Percentiles rank a stretch among this genome's conserved stretches.
Evolutionary conservation across 2,329 filamentous ascomycete genomes (phyloP).

Genomic region (Neonectria coccinea): DNA sequence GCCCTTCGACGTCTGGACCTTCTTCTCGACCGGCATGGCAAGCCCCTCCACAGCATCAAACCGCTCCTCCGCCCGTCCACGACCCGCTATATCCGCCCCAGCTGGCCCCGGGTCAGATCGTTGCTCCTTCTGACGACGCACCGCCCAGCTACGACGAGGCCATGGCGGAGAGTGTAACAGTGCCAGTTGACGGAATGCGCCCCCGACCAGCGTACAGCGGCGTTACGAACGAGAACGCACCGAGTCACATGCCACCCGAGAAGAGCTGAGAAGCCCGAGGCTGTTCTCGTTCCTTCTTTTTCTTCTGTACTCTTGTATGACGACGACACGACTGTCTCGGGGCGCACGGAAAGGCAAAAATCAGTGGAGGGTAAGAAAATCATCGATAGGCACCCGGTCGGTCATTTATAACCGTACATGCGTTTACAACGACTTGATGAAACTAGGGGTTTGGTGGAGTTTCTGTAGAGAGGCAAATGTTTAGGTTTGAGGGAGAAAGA

Average conservation of each 20-base stretch:
- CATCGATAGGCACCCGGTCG: conserved; percentile 23
- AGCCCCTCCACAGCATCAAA: conserved; percentile 35
- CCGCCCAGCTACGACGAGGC: conserved; percentile 96
- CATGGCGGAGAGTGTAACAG: conserved; percentile 79
- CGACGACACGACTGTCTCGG: conserved; percentile 22
- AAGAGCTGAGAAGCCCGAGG: conserved; percentile 49
- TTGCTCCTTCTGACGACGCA: conserved; percentile 74
- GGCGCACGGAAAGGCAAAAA: conserved; percentile 1
- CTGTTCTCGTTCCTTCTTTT: conserved; percentile 9
- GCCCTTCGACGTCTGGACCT: conserved; percentile 27
- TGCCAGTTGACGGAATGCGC: conserved; percentile 72
- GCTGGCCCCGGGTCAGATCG: conserved; percentile 58
- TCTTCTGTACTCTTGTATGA: conserved; percentile 29
- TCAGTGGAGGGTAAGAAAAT: background rate
- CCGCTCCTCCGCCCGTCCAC: conserved; percentile 46
- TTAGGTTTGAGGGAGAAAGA: background rate
- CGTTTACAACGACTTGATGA: conserved; percentile 5
- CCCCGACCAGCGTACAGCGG: conserved; percentile 76
- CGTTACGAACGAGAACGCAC: conserved; percentile 70
- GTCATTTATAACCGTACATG: conserved; percentile 13
- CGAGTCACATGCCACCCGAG: conserved; percentile 60
- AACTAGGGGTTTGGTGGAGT: background rate
- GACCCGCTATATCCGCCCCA: conserved; percentile 71
- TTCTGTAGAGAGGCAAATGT: conserved; percentile 3
- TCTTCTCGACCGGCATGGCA: conserved; percentile 41